Evolutionary conservation across 2,329 filamentous ascomycete species (phyloP).

Genomic region (Aureobasidium sp.): DNA sequence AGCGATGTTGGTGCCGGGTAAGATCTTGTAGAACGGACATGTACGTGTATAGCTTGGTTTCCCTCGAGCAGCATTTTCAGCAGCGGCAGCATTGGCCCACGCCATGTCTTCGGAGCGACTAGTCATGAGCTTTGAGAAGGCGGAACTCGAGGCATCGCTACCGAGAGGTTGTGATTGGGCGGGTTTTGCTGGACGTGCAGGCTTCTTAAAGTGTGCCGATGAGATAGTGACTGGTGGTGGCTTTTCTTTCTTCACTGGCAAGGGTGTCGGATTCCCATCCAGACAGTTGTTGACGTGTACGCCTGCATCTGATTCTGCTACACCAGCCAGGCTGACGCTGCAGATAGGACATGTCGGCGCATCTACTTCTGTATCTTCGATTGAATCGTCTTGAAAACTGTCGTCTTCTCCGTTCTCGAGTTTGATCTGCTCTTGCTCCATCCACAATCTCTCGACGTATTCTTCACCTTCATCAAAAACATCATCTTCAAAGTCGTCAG

Average conservation of each 20-base stretch:
- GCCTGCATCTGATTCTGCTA: conserved; percentile 57
- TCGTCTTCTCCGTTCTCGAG: conserved; percentile 42
- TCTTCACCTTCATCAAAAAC: conserved; percentile 49
- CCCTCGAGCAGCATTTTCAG: conserved; percentile 69
- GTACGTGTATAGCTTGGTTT: conserved; percentile 83
- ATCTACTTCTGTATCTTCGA: conserved; percentile 16
- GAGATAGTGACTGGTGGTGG: conserved; percentile 22
- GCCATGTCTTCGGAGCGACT: conserved; percentile 82
- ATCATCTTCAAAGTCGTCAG: conserved; percentile 56
- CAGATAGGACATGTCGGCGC: conserved; percentile 68
- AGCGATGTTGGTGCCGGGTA: conserved; percentile 85
- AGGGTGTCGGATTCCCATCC: conserved; percentile 66
- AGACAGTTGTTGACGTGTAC: conserved; percentile 89
- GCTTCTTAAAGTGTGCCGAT: conserved; percentile 56
- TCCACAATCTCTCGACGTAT: conserved; percentile 52
- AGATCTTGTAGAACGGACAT: conserved; percentile 97
- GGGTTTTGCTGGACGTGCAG: conserved; percentile 61
- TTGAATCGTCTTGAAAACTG: not conserved
- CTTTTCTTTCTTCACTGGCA: conserved; percentile 32
- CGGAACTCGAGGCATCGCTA: conserved; percentile 46
- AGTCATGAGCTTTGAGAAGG: conserved; percentile 91
- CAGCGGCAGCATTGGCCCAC: conserved; percentile 78
- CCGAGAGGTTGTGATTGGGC: conserved; percentile 73
- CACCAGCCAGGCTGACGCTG: conserved; percentile 52
- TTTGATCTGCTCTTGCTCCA: conserved; percentile 58